Conservation (phyloP, 2,329 filamentous ascomycete species). For the Cladophialophora exuberans region DNA sequence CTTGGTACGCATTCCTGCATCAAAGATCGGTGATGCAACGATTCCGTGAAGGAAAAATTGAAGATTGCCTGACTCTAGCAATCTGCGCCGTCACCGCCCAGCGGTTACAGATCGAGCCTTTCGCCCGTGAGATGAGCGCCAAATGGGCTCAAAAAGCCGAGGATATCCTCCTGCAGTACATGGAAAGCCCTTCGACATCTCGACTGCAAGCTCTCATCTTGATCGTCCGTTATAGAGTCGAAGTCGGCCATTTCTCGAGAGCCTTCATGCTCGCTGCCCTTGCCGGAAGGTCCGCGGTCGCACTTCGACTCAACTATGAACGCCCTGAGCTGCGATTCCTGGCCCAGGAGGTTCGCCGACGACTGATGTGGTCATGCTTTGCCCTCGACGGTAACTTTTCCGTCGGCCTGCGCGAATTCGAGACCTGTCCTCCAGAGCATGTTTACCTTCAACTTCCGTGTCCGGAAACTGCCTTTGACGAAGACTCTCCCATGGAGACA, state of each 20-base stretch:
- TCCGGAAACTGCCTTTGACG: constrained; percentile 57
- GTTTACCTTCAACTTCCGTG: constrained; percentile 55
- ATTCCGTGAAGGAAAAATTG: constrained; percentile 19
- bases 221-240: constrained; percentile 21
- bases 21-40: constrained; percentile 36
- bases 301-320: constrained; percentile 55
- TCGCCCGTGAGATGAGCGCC: constrained; percentile 10
- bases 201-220: constrained; percentile 26
- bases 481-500: constrained; percentile 18
- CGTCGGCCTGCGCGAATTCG: constrained; percentile 52
- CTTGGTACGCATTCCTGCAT: constrained; percentile 37
- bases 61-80: constrained; percentile 22
- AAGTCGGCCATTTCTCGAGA: constrained; percentile 22
- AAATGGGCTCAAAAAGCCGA: constrained; percentile 22
- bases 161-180: constrained; percentile 15
- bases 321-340: constrained; percentile 47
- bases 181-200: constrained; percentile 23
- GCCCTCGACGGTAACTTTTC: constrained; percentile 55
- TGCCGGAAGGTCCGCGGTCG: constrained; percentile 46
- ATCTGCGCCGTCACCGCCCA: constrained; percentile 25
- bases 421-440: constrained; percentile 49
- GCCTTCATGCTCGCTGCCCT: constrained; percentile 28
- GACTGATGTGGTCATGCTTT: constrained; percentile 55
- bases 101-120: constrained; percentile 20
- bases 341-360: constrained; percentile 50